Conservation (phyloP, 2,329 filamentous ascomycete genomes). For the Knufia fluminis region DNA sequence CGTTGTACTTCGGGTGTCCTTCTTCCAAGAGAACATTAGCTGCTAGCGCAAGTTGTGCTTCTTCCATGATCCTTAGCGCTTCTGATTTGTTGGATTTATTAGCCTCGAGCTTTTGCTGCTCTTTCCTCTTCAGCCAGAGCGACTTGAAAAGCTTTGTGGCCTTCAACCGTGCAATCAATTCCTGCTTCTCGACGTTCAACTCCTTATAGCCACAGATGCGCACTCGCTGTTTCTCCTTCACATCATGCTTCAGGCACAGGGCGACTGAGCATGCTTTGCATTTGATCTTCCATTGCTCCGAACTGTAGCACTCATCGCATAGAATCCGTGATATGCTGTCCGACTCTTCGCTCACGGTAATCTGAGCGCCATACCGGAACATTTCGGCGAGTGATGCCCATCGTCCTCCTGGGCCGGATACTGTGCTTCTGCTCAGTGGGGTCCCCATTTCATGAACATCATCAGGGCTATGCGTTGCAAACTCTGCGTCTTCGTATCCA, state of each 20-base stretch:
- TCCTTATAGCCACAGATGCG: slow-evolving; percentile 50
- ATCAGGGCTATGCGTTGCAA: slow-evolving; percentile 33
- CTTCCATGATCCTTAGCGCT: slow-evolving; percentile 1
- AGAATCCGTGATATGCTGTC: slow-evolving; percentile 40
- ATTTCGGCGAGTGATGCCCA: slow-evolving; percentile 36
- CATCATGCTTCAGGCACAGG: slow-evolving; percentile 52
- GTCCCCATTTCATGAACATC: slow-evolving; percentile 2
- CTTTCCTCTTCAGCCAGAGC: slow-evolving; percentile 22
- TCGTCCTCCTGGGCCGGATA: slow-evolving; percentile 17
- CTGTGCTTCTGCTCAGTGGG: slow-evolving; percentile 1
- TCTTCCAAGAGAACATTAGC: slow-evolving; percentile 8
- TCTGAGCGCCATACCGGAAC: slow-evolving; percentile 19
- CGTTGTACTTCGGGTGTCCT: background rate
- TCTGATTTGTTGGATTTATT: slow-evolving; percentile 5
- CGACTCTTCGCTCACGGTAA: slow-evolving; percentile 8
- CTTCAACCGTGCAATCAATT: slow-evolving; percentile 24
- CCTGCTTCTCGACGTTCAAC: slow-evolving; percentile 42
- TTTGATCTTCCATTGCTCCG: slow-evolving; percentile 51
- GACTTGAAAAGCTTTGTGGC: slow-evolving; percentile 16
- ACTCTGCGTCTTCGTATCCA: slow-evolving; percentile 49
- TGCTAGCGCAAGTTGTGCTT: slow-evolving; percentile 5
- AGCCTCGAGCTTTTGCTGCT: slow-evolving; percentile 11
- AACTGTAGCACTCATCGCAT: slow-evolving; percentile 49
- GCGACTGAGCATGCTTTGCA: slow-evolving; percentile 49
- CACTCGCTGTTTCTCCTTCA: slow-evolving; percentile 44